Base-by-base conservation (phyloP, 768 basidiomycete species). In the Pholiota conissans region DNA sequence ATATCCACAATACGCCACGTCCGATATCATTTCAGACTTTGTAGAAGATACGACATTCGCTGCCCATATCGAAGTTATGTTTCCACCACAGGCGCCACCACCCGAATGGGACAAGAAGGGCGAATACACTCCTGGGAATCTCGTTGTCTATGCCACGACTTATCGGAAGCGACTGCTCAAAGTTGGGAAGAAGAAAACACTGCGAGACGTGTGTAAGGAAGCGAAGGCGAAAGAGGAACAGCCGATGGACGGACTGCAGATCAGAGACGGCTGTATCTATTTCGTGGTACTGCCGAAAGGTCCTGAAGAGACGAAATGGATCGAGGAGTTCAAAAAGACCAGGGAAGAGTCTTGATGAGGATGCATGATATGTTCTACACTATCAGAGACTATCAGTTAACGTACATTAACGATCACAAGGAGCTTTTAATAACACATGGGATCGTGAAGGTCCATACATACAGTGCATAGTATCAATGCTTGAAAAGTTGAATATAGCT, bases 21-120 rank as follows among this genome's bases (percentile, higher is more conserved):
- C 95, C 27, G 97, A 99, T 72, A 80, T 95, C 57, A 90, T 98
- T 61, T 79, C 89, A 13, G 81, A 87, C 49, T 98, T 96, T 72
- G 79, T 85, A 61, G 95, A 98, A 71, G 84, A 89, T 61, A 88
- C 91, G 1, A 82, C 92, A 2, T 94, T 98, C 70, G 77, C 79
- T 7, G 85, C 85, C 37, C 91, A 94, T 62, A 77, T 98, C 3
- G 75, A 79, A 18, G 74, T 78, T 14, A 95, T 99, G 87, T 95
- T 97, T 74, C 92, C 93, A 0, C 86, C 87, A 8, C 71, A 82
- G 55, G 79, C 75, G 1, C 76, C 83, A 13, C 74, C 80, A 18
- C 90, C 91, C 0, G 75, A 81, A 7, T 97, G 95, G 95, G 95
- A 98, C 66, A 65, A 65, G 50, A 81, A 78, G 34, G 76, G 78